Evolutionary conservation across 2,329 filamentous ascomycete species (phyloP).

Genomic region (Daldinia eschscholtzii): DNA sequence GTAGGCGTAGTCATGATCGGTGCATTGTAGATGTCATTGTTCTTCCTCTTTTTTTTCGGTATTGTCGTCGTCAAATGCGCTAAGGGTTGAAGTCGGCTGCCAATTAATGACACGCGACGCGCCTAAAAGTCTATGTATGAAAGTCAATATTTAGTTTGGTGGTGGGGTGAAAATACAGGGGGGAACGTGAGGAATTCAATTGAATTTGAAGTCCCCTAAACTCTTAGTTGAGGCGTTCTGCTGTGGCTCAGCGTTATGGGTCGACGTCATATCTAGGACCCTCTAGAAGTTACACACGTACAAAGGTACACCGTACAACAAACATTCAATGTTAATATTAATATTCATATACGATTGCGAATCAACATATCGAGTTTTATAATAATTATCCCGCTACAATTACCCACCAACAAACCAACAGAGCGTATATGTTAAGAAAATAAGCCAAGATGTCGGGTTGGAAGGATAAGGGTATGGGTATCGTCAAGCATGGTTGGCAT

Average conservation of each 20-base stretch:
- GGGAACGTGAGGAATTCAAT: background rate
- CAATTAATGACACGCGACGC: conserved; percentile 35
- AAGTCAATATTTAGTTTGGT: conserved; percentile 52
- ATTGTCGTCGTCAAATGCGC: background rate
- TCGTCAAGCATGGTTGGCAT: conserved; percentile 66
- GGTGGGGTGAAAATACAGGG: conserved; percentile 39
- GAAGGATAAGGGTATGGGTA: conserved; percentile 52
- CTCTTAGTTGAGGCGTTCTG: conserved; percentile 22
- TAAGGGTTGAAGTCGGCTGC: background rate
- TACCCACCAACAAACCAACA: background rate
- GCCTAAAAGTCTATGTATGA: conserved; percentile 21
- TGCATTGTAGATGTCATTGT: conserved; percentile 49
- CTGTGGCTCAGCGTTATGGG: conserved; percentile 30
- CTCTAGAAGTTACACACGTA: background rate
- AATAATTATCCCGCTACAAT: conserved; percentile 2
- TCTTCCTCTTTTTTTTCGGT: conserved; percentile 18
- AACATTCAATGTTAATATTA: background rate
- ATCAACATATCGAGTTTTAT: conserved; percentile 13
- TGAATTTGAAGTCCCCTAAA: background rate
- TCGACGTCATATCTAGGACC: conserved; percentile 28
- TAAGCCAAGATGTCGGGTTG: conserved; percentile 58
- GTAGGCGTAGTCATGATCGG: conserved; percentile 46
- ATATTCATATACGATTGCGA: conserved; percentile 15
- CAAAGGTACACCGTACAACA: background rate
- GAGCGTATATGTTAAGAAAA: background rate